Percentiles rank a stretch among this genome's conserved stretches.
Conservation (phyloP, 495 filamentous ascomycete genomes). For the Parmelia sp. region DNA sequence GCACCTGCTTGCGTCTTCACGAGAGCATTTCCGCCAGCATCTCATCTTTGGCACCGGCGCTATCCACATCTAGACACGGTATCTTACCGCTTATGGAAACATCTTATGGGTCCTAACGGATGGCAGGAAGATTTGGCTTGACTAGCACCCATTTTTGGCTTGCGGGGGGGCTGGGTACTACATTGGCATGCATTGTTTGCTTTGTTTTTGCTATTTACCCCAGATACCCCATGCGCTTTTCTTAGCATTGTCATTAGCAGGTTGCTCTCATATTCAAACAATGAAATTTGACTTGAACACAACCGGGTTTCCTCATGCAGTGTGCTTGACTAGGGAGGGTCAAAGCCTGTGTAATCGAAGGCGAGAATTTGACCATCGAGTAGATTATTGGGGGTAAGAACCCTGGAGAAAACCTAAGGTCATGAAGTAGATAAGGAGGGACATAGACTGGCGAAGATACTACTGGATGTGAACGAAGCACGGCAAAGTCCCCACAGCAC, state of each 20-base stretch:
- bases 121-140: background rate
- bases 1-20: background rate
- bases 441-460: too few species aligned
- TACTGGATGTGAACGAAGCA: too few species aligned
- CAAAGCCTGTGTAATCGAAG: background rate
- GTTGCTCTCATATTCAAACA: too few species aligned
- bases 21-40: slow-evolving; percentile 1
- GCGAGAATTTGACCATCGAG: background rate
- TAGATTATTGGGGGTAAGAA: background rate
- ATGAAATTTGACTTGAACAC: background rate
- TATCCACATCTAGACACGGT: background rate
- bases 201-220: background rate
- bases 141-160: slow-evolving; percentile 6
- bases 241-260: background rate
- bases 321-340: background rate
- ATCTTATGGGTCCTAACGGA: background rate
- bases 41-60: background rate
- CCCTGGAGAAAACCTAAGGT: too few species aligned
- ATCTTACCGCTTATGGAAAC: background rate
- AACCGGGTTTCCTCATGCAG: too few species aligned
- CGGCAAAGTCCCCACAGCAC: too few species aligned
- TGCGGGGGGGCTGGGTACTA: background rate
- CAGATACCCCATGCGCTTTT: background rate
- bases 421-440: too few species aligned
- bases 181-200: background rate